Evolutionary conservation across 768 basidiomycete genomes (phyloP).

Genomic region (Crassisporium funariophilum): DNA sequence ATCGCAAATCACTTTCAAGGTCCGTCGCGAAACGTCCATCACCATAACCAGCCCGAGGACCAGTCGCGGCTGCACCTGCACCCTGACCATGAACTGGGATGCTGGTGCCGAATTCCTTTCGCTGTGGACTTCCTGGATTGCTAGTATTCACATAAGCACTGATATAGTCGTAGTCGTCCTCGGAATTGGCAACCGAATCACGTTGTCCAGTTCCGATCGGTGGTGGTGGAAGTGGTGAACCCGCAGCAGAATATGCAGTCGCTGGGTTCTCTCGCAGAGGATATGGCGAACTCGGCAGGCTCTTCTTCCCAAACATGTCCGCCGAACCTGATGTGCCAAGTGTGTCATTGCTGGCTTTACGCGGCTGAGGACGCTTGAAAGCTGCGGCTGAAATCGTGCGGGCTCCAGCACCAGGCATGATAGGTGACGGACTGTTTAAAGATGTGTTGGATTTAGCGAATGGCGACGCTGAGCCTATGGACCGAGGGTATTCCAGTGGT

Average conservation of each 20-base stretch:
- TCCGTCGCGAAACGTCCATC: conserved; percentile 23
- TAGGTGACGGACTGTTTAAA: neutral
- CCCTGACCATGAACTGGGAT: no score
- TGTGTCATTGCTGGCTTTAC: conserved; percentile 26
- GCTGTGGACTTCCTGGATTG: conserved; percentile 20
- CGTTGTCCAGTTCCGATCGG: conserved; percentile 16
- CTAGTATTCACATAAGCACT: conserved; percentile 49
- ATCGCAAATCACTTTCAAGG: conserved; percentile 12
- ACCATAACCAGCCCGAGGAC: conserved; percentile 18
- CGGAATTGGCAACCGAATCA: conserved; percentile 32
- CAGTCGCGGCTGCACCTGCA: conserved; percentile 9
- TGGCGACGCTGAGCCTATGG: conserved; percentile 17
- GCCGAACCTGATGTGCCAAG: conserved; percentile 3
- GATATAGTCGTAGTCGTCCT: conserved; percentile 60
- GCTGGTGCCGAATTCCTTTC: conserved; percentile 17
- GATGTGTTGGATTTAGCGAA: conserved; percentile 20
- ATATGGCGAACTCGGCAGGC: conserved; percentile 49
- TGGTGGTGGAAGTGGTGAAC: conserved; percentile 7
- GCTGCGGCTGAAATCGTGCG: conserved; percentile 78
- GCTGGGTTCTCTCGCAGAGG: conserved; percentile 11
- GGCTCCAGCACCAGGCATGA: conserved; percentile 28
- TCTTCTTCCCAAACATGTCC: conserved; percentile 45
- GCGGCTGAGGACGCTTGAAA: conserved; percentile 52
- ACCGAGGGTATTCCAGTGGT: conserved; percentile 48
- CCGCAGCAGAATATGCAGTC: neutral